Base-by-base conservation (phyloP, 139 green algal species). In the Tetradesmus lagerheimii region DNA sequence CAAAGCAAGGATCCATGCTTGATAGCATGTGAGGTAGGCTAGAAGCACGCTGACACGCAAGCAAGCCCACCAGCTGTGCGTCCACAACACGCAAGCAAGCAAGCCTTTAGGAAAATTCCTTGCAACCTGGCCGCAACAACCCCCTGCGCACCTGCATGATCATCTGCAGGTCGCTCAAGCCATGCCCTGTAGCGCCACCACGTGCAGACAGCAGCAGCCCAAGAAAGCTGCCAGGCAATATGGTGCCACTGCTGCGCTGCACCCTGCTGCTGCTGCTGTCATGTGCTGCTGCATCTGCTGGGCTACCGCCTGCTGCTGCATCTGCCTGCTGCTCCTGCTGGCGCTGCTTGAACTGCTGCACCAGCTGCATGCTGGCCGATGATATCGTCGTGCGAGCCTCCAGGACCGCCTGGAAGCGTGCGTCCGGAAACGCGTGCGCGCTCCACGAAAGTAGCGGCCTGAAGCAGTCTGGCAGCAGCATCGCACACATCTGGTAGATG, bases 91-190 rank as follows among this genome's bases (percentile, higher is more conserved):
- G n/a, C n/a, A n/a, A n/a, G n/a, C n/a, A n/a, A n/a, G n/a, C n/a
- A n/a, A n/a, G n/a, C n/a, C n/a, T n/a, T n/a, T n/a, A n/a, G n/a
- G n/a, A n/a, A n/a, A n/a, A n/a, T n/a, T n/a, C n/a, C n/a, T n/a
- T n/a, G n/a, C n/a, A n/a, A n/a, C n/a, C n/a, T n/a, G n/a, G n/a
- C n/a, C n/a, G n/a, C n/a, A n/a, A n/a, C n/a, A n/a, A n/a, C n/a
- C n/a, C n/a, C n/a, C n/a, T n/a, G n/a, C n/a, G 64, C 64, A 75
- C 64, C 64, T 86, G 83, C 83, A 89, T 79, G 4, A 80, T 50
- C 16, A 80, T 16, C 11, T 31, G 29, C 25, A 89, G 20, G 37
- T 89, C 83, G 5, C 25, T 62, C 35, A 89, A 35, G 15, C 14
- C 34, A 8, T 66, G 45, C 27, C 82, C 82, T 16, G 29, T 9